Conservation (phyloP, 2,329 filamentous ascomycete species). For the Clarireedia hainanense region DNA sequence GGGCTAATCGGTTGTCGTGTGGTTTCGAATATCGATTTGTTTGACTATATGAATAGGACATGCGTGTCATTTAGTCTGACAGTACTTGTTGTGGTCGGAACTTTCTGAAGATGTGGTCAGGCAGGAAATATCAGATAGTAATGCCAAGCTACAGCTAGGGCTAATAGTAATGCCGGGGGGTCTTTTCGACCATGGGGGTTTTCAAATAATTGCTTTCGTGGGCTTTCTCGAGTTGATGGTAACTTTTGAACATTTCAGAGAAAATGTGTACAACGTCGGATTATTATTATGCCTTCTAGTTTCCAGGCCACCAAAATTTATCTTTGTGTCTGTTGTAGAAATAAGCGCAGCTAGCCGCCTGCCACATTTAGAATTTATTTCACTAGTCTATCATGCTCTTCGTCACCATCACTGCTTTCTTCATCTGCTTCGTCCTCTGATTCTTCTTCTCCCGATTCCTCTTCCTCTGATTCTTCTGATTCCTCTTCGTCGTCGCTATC, state of each 20-base stretch:
- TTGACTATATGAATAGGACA: neutral
- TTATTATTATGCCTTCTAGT: constrained; percentile 12
- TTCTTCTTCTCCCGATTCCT: neutral
- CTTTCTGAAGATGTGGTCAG: neutral
- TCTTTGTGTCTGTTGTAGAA: constrained; percentile 2
- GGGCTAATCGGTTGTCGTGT: no score
- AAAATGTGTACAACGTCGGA: neutral
- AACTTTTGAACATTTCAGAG: no score
- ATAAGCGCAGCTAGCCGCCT: neutral
- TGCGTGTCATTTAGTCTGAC: neutral
- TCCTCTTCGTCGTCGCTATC: constrained; percentile 36
- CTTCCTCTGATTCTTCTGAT: constrained; percentile 8
- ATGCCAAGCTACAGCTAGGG: constrained; percentile 17
- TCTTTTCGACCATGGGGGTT: constrained; percentile 14
- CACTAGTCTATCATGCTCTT: constrained; percentile 27
- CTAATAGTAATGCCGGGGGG: constrained; percentile 21
- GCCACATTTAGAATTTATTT: constrained; percentile 17
- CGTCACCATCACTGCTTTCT: constrained; percentile 21
- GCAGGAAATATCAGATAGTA: constrained; percentile 17
- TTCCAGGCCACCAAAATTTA: constrained; percentile 5
- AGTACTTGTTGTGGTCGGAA: neutral
- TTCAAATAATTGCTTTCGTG: constrained; percentile 2
- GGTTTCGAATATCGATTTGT: no score
- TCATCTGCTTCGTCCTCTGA: constrained; percentile 27
- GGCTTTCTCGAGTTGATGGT: neutral